phyloP scores from a whole-genome alignment of 495 filamentous ascomycete species.

The Penicillium arizonense region DNA sequence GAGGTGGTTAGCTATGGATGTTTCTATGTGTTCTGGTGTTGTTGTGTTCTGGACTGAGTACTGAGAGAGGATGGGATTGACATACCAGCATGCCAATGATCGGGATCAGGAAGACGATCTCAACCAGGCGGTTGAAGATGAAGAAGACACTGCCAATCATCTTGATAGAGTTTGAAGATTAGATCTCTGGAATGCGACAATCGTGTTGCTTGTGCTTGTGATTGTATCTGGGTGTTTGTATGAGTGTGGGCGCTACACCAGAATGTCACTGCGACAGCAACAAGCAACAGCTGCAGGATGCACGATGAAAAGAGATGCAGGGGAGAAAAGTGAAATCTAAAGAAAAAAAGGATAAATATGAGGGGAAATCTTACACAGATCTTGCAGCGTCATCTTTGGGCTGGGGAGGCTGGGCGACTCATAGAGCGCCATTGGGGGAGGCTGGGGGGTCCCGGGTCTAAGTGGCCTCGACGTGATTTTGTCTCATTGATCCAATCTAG shows the following conservation, averaged over 20 bases:
- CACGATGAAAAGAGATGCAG: conserved; percentile 4
- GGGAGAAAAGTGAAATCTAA: not conserved
- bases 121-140: conserved; percentile 75
- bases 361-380: conserved; percentile 4
- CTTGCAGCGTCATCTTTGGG: conserved; percentile 18
- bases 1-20: not conserved
- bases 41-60: not conserved
- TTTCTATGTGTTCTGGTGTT: not conserved
- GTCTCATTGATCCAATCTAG: not conserved
- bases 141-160: conserved; percentile 82
- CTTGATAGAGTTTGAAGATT: conserved; percentile 24
- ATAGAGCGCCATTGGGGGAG: conserved; percentile 10
- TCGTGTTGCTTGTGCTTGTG: not conserved
- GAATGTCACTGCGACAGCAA: not conserved
- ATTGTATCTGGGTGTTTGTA: conserved; percentile 3
- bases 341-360: conserved; percentile 3
- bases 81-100: conserved; percentile 79
- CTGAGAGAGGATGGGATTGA: not conserved
- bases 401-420: conserved; percentile 28
- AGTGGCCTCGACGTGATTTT: not conserved
- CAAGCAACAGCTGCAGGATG: conserved; percentile 4
- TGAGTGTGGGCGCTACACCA: conserved; percentile 1
- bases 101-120: conserved; percentile 85
- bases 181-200: conserved; percentile 6
- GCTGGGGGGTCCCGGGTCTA: conserved; percentile 18